These are phyloP conservation scores for Echinochloa phyllopogon DNA, from an alignment of 176 grass and related monocot species.

Conservation along the genomic window DNA sequence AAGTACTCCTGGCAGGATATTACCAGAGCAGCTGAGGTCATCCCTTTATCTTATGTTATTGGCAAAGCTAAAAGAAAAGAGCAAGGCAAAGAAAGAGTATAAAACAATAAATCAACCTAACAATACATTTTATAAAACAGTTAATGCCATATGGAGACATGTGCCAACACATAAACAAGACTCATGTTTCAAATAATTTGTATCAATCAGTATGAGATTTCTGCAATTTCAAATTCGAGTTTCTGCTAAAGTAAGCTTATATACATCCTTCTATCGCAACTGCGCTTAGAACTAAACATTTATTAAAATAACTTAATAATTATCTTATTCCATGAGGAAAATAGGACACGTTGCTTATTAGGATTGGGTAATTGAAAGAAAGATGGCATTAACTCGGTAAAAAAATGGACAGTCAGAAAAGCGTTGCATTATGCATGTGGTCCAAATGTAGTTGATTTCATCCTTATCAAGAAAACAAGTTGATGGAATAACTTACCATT, in stretches of 20 bases:
- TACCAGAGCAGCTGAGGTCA: background rate
- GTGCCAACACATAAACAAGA: background rate
- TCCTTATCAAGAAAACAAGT: constrained; percentile 35
- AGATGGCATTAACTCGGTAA: constrained; percentile 21
- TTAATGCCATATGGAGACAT: background rate
- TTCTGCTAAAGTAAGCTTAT: background rate
- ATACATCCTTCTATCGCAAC: background rate
- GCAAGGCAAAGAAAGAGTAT: background rate
- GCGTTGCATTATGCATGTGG: background rate
- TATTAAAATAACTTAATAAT: constrained; percentile 42
- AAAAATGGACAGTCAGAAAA: background rate
- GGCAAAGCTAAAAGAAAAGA: background rate
- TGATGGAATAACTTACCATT: constrained; percentile 47
- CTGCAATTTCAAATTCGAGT: background rate
- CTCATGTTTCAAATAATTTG: constrained; percentile 1
- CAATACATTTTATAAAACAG: background rate
- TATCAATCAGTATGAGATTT: background rate
- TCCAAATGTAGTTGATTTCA: background rate
- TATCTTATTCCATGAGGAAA: constrained; percentile 36
- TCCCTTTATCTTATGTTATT: background rate
- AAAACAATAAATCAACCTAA: background rate
- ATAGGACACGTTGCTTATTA: constrained; percentile 45
- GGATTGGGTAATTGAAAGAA: constrained; percentile 21
- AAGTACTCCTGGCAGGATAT: background rate
- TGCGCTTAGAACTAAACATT: background rate